Evolutionary conservation across 768 basidiomycete genomes (phyloP).

Genomic region (Trametes punicea): DNA sequence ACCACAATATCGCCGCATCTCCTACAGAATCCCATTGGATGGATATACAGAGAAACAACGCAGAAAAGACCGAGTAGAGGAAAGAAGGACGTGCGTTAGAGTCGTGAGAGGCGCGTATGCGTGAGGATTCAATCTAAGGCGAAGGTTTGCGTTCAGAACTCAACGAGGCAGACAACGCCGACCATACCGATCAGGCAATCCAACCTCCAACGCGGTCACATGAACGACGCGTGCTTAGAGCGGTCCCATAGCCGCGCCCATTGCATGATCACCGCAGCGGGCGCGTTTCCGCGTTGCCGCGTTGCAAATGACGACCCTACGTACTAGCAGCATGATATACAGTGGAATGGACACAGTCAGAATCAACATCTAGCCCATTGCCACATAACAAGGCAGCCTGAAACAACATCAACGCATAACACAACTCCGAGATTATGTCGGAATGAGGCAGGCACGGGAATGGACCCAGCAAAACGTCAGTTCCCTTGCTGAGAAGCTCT

Average conservation of each 20-base stretch:
- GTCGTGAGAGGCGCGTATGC: slow-evolving; percentile 3
- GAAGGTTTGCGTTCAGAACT: slow-evolving; percentile 2
- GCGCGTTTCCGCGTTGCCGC: too few species aligned
- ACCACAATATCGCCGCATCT: slow-evolving; percentile 81
- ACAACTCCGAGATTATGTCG: not conserved
- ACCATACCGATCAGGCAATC: slow-evolving; percentile 16
- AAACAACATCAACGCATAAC: too few species aligned
- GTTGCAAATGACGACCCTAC: too few species aligned
- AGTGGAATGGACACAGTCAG: too few species aligned
- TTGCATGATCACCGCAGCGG: not conserved
- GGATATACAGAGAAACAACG: slow-evolving; percentile 4
- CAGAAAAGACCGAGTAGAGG: slow-evolving; percentile 7
- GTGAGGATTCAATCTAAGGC: not conserved
- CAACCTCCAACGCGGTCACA: slow-evolving; percentile 22
- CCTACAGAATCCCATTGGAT: slow-evolving; percentile 76
- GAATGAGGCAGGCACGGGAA: not conserved
- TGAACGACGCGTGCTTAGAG: slow-evolving; percentile 12
- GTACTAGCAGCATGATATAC: too few species aligned
- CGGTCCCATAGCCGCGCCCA: too few species aligned
- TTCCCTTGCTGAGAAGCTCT: not conserved
- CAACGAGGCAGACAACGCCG: slow-evolving; percentile 9
- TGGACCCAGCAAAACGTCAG: not conserved
- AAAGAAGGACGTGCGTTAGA: not conserved
- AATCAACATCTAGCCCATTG: too few species aligned
- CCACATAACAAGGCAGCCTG: too few species aligned